A percentile compares a stretch with the other conserved stretches of the same genome.
These are phyloP conservation scores for Yarrowia sp. DNA, from an alignment of 805 yeast genomes.

Conservation along the genomic window DNA sequence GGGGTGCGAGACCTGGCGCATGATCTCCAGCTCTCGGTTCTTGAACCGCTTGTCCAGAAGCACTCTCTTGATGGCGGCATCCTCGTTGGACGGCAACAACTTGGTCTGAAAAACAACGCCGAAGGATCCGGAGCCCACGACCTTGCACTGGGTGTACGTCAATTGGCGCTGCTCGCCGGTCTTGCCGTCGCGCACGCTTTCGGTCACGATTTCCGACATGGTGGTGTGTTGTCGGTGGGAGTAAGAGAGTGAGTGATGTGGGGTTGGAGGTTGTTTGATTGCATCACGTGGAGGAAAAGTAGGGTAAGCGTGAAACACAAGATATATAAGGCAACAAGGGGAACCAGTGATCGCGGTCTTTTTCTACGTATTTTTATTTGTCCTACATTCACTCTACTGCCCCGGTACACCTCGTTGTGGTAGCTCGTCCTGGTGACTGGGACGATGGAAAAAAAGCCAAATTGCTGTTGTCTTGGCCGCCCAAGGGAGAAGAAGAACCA, in stretches of 20 bases:
- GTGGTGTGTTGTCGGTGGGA: neutral
- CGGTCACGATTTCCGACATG: conserved; percentile 45
- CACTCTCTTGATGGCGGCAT: conserved; percentile 94
- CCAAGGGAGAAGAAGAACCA: too few species aligned
- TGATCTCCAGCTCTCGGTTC: conserved; percentile 94
- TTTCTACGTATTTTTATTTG: too few species aligned
- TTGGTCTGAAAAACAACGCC: conserved; percentile 94
- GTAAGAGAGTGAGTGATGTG: neutral
- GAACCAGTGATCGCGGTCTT: too few species aligned
- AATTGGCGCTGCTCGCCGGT: conserved; percentile 61
- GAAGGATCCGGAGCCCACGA: conserved; percentile 99
- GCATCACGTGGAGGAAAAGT: too few species aligned
- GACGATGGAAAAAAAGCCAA: too few species aligned
- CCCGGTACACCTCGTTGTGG: too few species aligned
- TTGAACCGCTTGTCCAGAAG: conserved; percentile 85
- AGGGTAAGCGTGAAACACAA: too few species aligned
- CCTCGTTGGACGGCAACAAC: conserved; percentile 66
- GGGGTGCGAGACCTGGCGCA: conserved; percentile 83
- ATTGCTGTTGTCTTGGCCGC: too few species aligned
- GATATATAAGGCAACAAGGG: too few species aligned
- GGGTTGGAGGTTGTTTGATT: too few species aligned
- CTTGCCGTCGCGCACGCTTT: conserved; percentile 69
- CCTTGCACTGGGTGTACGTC: conserved; percentile 76
- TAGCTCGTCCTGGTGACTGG: too few species aligned
- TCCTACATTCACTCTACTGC: too few species aligned